These are phyloP conservation scores for Sclerotinia sclerotiorum DNA, from an alignment of 2,329 filamentous ascomycete species.

Conservation along the genomic window DNA sequence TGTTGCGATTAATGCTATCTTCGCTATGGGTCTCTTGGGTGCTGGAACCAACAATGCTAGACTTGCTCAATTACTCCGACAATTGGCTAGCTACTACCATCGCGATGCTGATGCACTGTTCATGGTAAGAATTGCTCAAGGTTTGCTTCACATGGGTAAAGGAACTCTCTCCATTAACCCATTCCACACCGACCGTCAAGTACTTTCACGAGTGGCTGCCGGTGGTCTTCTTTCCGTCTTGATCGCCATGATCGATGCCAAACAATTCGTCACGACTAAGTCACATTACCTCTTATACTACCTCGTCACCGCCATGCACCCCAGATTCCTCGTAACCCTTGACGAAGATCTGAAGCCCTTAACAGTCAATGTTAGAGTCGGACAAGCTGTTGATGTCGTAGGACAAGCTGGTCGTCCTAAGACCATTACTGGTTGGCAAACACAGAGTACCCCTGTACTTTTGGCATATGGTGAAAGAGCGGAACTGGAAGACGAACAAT, in stretches of 20 bases:
- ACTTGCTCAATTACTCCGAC: slow-evolving; percentile 87
- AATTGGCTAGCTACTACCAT: slow-evolving; percentile 97
- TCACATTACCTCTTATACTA: slow-evolving; percentile 96
- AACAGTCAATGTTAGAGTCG: slow-evolving; percentile 93
- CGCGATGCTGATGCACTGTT: slow-evolving; percentile 94
- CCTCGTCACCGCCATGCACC: slow-evolving; percentile 94
- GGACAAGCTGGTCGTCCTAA: slow-evolving; percentile 96
- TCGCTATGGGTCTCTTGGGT: slow-evolving; percentile 95
- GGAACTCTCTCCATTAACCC: slow-evolving; percentile 93
- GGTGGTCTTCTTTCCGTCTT: slow-evolving; percentile 87
- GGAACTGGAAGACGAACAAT: slow-evolving; percentile 96
- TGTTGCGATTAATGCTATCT: slow-evolving; percentile 97
- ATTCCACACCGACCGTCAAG: slow-evolving; percentile 98
- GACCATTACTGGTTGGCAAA: slow-evolving; percentile 99
- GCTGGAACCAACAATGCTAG: slow-evolving; percentile 98
- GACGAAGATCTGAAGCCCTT: slow-evolving; percentile 93
- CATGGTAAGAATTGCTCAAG: slow-evolving; percentile 98
- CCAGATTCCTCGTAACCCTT: slow-evolving; percentile 91
- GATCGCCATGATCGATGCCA: slow-evolving; percentile 92
- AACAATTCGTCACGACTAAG: slow-evolving; percentile 69
- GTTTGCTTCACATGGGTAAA: slow-evolving; percentile 98
- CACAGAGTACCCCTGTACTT: slow-evolving; percentile 96
- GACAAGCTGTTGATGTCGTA: slow-evolving; percentile 96
- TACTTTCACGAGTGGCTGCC: slow-evolving; percentile 86
- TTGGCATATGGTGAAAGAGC: slow-evolving; percentile 93